A percentile compares a stretch with the other conserved stretches of the same genome.
phyloP scores from a whole-genome alignment of 2,329 filamentous ascomycete species.

The Pseudopithomyces maydicus region DNA sequence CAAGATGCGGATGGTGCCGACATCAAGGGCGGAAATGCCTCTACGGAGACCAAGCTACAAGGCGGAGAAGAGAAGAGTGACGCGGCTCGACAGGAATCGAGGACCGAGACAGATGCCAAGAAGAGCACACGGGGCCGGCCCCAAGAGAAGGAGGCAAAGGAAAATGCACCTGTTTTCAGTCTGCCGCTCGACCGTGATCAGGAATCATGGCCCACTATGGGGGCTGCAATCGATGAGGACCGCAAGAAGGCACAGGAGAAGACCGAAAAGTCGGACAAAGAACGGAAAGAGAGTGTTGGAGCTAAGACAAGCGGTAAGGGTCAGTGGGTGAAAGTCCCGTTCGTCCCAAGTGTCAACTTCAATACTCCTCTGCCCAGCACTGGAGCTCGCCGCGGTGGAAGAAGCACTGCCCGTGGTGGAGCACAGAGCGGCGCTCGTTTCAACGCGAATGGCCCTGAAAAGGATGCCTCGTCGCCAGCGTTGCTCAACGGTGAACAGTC shows the following conservation, averaged over 20 bases:
- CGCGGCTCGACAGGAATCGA: constrained; percentile 32
- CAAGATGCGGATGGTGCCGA: constrained; percentile 17
- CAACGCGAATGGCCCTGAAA: constrained; percentile 46
- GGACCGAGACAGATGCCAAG: constrained; percentile 29
- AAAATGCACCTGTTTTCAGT: constrained; percentile 35
- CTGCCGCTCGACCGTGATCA: constrained; percentile 77
- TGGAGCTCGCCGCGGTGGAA: constrained; percentile 44
- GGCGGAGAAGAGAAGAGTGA: constrained; percentile 30
- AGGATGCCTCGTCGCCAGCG: constrained; percentile 33
- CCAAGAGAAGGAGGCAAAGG: constrained; percentile 36
- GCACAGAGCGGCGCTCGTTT: constrained; percentile 60
- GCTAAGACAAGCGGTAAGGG: constrained; percentile 65
- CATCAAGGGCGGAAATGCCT: constrained; percentile 24
- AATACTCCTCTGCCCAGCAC: constrained; percentile 75
- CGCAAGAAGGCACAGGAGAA: constrained; percentile 75
- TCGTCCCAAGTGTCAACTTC: constrained; percentile 84
- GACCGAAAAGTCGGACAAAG: constrained; percentile 67
- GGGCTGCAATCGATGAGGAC: constrained; percentile 75
- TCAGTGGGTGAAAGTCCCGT: constrained; percentile 83
- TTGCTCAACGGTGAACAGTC: constrained; percentile 36
- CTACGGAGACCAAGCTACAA: constrained; percentile 25
- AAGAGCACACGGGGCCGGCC: constrained; percentile 33
- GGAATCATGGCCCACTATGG: constrained; percentile 87
- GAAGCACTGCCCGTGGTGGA: constrained; percentile 60
- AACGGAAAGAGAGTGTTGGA: constrained; percentile 59